Evolutionary conservation across 176 grass and related monocot species (phyloP).

Genomic region (Tuctoria greenei): DNA sequence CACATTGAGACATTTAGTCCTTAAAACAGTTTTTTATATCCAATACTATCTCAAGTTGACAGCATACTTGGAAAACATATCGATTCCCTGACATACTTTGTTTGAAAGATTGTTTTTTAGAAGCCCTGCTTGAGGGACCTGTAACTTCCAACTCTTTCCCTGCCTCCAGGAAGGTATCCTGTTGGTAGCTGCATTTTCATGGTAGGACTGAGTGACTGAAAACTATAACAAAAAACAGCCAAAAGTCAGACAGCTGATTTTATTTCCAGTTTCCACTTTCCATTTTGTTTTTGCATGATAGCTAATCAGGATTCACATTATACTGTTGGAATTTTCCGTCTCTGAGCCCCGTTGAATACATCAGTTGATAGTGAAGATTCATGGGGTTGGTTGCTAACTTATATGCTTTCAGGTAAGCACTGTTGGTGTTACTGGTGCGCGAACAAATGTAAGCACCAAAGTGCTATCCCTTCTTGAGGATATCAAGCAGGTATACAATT

Average conservation of each 20-base stretch:
- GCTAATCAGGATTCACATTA: background rate
- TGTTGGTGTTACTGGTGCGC: conserved; percentile 88
- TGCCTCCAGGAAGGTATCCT: background rate
- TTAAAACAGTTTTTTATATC: background rate
- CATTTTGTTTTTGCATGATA: background rate
- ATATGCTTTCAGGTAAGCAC: conserved; percentile 73
- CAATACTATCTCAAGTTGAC: background rate
- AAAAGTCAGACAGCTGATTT: background rate
- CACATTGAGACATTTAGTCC: background rate
- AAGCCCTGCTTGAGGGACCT: background rate
- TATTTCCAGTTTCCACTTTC: background rate
- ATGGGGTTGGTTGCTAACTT: conserved; percentile 10
- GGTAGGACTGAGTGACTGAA: conserved; percentile 7
- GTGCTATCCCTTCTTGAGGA: conserved; percentile 89
- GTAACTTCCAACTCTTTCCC: background rate
- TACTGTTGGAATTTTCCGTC: background rate
- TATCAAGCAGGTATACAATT: conserved; percentile 72
- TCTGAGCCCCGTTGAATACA: background rate
- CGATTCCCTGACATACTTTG: background rate
- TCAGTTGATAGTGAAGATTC: conserved; percentile 13
- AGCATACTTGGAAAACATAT: background rate
- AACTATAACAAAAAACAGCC: conserved; percentile 2
- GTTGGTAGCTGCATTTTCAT: background rate
- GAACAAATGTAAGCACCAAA: conserved; percentile 61
- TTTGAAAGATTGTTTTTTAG: background rate